phyloP scores from a whole-genome alignment of 441 rosid genomes.

The Bruguiera hainesii region DNA sequence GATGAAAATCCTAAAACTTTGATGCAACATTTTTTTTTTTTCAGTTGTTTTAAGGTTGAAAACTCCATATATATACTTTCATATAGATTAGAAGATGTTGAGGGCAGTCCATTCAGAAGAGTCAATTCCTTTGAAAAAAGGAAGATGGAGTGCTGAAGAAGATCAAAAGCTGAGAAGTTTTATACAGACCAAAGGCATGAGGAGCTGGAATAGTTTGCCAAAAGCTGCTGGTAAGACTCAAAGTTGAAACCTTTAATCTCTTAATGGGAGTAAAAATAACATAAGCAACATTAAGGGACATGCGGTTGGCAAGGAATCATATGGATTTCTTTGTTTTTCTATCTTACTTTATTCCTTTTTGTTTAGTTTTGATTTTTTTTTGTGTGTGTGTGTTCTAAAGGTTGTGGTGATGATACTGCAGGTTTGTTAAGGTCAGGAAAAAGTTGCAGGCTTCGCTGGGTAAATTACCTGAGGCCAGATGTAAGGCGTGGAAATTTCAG shows the following conservation, averaged over 20 bases:
- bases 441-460: conserved; percentile 50
- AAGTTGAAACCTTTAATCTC: not conserved
- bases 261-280: too few species aligned
- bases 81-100: not conserved
- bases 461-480: conserved; percentile 48
- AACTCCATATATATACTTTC: too few species aligned
- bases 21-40: too few species aligned
- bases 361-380: not conserved
- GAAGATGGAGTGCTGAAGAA: conserved; percentile 16
- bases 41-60: too few species aligned
- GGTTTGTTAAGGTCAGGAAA: conserved; percentile 36
- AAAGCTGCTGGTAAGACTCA: conserved; percentile 22
- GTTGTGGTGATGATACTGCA: not conserved
- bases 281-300: too few species aligned
- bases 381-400: not conserved
- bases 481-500: conserved; percentile 45
- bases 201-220: conserved; percentile 34
- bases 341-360: not conserved
- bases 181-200: conserved; percentile 12
- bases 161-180: not conserved
- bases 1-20: not conserved
- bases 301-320: not conserved
- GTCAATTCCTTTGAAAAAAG: conserved; percentile 16
- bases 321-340: not conserved
- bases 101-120: not conserved